Conservation (phyloP, 352 stramenopile genomes). For the Aphanomyces invadans region DNA sequence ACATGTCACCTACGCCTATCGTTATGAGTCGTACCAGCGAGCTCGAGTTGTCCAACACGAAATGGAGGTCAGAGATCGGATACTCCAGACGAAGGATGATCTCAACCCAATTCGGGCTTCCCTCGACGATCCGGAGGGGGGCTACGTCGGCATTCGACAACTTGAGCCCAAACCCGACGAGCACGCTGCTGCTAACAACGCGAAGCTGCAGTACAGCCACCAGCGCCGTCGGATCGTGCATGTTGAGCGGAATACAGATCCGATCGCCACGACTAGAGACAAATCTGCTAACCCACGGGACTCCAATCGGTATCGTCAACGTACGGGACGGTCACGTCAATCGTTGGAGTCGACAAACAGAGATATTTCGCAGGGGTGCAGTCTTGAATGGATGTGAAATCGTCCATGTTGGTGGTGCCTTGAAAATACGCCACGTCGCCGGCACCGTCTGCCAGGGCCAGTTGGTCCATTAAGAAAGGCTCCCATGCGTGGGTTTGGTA, state of each 20-base stretch:
- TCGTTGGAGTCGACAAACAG: not conserved
- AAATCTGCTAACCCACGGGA: too few species aligned
- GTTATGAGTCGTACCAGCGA: conserved; percentile 46
- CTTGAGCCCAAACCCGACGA: not conserved
- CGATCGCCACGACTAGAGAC: not conserved
- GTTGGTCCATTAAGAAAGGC: not conserved
- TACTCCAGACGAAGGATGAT: conserved; percentile 33
- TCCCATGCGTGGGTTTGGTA: not conserved
- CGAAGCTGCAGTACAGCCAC: conserved; percentile 1
- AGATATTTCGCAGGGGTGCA: conserved; percentile 14
- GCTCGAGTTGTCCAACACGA: conserved; percentile 62
- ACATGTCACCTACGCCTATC: too few species aligned
- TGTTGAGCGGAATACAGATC: not conserved
- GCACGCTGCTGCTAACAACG: not conserved
- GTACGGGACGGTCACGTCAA: not conserved
- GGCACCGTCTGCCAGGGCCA: not conserved
- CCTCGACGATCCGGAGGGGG: conserved; percentile 23
- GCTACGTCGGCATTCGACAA: not conserved
- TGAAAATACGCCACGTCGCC: not conserved
- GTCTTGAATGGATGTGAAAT: conserved; percentile 7
- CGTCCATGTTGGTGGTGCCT: not conserved
- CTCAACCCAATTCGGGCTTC: conserved; percentile 52
- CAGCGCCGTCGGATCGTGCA: not conserved
- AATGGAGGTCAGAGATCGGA: conserved; percentile 16
- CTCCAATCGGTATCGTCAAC: too few species aligned